Conservation (phyloP, 1,284 basidiomycete genomes). For the Ganoderma lingzhi region DNA sequence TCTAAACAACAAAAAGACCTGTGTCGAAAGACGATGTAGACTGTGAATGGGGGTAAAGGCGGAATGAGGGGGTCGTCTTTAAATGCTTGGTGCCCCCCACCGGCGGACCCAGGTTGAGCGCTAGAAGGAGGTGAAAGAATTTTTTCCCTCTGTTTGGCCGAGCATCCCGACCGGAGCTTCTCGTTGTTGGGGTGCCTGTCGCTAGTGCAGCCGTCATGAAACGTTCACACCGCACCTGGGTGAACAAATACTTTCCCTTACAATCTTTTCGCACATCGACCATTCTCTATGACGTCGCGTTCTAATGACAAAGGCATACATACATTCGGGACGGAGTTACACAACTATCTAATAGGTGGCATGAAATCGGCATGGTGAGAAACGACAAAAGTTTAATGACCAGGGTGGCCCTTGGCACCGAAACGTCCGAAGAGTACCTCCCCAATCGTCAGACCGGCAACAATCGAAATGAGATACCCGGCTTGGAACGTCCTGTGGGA, state of each 20-base stretch:
- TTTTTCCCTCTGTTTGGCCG: slow-evolving; percentile 42
- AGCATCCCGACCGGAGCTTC: not conserved
- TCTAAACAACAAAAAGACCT: not conserved
- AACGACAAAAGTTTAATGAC: slow-evolving; percentile 19
- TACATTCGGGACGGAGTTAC: not conserved
- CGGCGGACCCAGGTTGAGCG: slow-evolving; percentile 6
- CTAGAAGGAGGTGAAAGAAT: slow-evolving; percentile 37
- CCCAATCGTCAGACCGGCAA: slow-evolving; percentile 68
- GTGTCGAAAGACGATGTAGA: slow-evolving; percentile 6
- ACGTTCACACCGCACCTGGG: not conserved
- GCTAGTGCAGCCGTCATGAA: not conserved
- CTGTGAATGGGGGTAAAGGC: slow-evolving; percentile 18
- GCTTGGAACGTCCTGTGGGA: slow-evolving; percentile 74
- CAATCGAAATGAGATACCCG: slow-evolving; percentile 70
- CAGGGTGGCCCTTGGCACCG: slow-evolving; percentile 36
- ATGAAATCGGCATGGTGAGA: not conserved
- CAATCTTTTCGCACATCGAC: not conserved
- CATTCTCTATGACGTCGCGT: not conserved
- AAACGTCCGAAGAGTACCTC: slow-evolving; percentile 72
- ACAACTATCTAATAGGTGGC: not conserved
- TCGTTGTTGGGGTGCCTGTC: not conserved
- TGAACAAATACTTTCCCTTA: not conserved
- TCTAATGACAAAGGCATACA: not conserved
- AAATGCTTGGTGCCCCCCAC: slow-evolving; percentile 20
- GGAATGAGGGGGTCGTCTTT: slow-evolving; percentile 17